These are phyloP conservation scores for Tuber melanosporum DNA, from an alignment of 495 filamentous ascomycete genomes.

Conservation along the genomic window DNA sequence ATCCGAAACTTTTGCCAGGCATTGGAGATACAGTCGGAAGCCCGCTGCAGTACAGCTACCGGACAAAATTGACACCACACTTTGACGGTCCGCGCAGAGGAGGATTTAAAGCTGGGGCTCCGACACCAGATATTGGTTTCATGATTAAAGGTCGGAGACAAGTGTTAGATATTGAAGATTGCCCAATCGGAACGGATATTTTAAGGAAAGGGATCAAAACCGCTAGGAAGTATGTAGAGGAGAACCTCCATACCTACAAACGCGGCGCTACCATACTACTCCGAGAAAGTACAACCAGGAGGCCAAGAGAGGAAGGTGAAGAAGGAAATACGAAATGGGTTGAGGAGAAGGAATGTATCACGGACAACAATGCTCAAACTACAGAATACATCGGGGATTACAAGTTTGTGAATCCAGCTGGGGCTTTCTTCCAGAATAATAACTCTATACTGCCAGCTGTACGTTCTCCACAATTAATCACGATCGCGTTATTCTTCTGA, in stretches of 20 bases:
- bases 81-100: slow-evolving; percentile 61
- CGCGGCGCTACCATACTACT: slow-evolving; percentile 82
- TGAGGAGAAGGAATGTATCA: slow-evolving; percentile 79
- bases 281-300: slow-evolving; percentile 72
- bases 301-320: slow-evolving; percentile 47
- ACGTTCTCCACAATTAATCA: not conserved
- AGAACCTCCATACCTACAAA: slow-evolving; percentile 64
- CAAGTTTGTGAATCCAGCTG: slow-evolving; percentile 81
- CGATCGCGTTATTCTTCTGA: not conserved
- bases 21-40: slow-evolving; percentile 81
- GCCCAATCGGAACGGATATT: slow-evolving; percentile 83
- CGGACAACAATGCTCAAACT: slow-evolving; percentile 68
- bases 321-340: slow-evolving; percentile 47
- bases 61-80: slow-evolving; percentile 94
- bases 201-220: slow-evolving; percentile 66
- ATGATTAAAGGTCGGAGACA: slow-evolving; percentile 64
- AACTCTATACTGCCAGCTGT: slow-evolving; percentile 81
- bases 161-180: slow-evolving; percentile 92
- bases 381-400: slow-evolving; percentile 83
- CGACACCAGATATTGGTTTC: slow-evolving; percentile 80
- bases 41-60: slow-evolving; percentile 83
- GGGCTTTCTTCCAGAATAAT: slow-evolving; percentile 98
- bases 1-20: slow-evolving; percentile 65
- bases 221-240: slow-evolving; percentile 63
- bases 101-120: slow-evolving; percentile 42